These are phyloP conservation scores for Globisporangium spiculum DNA, from an alignment of 352 stramenopile genomes.

Conservation along the genomic window DNA sequence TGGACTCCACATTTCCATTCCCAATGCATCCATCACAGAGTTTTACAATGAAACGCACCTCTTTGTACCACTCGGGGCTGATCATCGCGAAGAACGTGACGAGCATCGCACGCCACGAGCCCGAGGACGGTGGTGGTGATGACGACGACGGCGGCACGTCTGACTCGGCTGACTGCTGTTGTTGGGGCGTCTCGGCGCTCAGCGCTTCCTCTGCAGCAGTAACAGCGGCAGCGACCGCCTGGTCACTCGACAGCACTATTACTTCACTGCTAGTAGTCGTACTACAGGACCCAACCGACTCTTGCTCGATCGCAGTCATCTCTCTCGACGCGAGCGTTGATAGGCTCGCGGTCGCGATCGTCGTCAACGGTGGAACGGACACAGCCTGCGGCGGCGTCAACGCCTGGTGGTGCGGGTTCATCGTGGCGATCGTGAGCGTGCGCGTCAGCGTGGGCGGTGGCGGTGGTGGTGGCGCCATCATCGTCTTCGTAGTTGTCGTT, in stretches of 20 bases:
- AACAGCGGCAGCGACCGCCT: not conserved
- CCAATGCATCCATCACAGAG: not conserved
- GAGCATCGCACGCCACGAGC: constrained; percentile 52
- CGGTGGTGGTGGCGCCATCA: constrained; percentile 9
- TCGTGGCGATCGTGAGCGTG: constrained; percentile 2
- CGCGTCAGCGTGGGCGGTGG: not conserved
- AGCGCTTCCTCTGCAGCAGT: not conserved
- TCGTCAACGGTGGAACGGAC: not conserved
- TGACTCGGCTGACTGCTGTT: not conserved
- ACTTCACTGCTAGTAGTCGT: not conserved
- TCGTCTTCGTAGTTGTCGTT: not conserved
- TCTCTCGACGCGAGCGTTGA: constrained; percentile 12
- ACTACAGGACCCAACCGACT: not conserved
- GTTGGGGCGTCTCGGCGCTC: not conserved
- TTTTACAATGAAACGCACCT: constrained; percentile 19
- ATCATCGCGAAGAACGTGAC: constrained; percentile 63
- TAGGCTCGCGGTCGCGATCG: constrained; percentile 2
- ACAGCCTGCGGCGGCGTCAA: not conserved
- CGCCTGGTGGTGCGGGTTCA: constrained; percentile 14
- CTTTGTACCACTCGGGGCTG: constrained; percentile 47
- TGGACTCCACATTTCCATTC: not conserved
- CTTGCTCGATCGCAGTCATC: not conserved
- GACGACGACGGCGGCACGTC: constrained; percentile 11
- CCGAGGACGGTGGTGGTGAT: constrained; percentile 14
- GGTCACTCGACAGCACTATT: not conserved